Conservation (phyloP, 2,329 filamentous ascomycete species). For the Lasiodiplodia hormozganensis region DNA sequence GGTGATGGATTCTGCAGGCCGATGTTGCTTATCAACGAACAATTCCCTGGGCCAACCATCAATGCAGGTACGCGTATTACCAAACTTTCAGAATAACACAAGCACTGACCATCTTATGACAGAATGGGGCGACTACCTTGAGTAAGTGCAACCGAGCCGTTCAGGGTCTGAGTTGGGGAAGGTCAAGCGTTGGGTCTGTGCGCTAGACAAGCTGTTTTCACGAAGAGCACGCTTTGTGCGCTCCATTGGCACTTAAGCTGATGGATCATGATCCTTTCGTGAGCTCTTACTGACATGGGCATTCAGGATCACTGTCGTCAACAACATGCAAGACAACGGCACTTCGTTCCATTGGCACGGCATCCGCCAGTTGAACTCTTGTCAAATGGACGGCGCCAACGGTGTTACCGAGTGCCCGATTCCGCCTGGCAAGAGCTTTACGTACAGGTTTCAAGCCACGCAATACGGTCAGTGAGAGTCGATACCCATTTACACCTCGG, state of each 20-base stretch:
- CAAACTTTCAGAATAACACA: constrained; percentile 41
- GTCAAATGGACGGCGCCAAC: constrained; percentile 63
- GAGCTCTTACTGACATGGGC: not conserved
- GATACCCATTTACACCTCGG: not conserved
- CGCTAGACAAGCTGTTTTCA: not conserved
- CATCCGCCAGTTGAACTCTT: constrained; percentile 62
- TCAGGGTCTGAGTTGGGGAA: not conserved
- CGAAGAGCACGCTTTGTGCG: not conserved
- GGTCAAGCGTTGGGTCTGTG: not conserved
- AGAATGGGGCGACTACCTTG: constrained; percentile 56
- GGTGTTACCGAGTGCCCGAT: constrained; percentile 52
- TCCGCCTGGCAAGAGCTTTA: constrained; percentile 42
- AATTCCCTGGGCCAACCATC: constrained; percentile 71
- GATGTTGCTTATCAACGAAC: constrained; percentile 56
- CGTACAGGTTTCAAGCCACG: constrained; percentile 62
- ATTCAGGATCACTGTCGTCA: constrained; percentile 53
- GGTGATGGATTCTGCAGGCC: constrained; percentile 39
- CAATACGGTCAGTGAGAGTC: constrained; percentile 42
- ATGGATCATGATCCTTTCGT: not conserved
- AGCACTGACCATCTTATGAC: constrained; percentile 32
- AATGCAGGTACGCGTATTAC: constrained; percentile 54
- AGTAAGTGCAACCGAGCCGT: constrained; percentile 27
- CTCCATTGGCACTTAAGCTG: not conserved
- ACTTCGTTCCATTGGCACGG: constrained; percentile 70
- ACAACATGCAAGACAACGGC: constrained; percentile 61